Conservation (phyloP, 2,329 filamentous ascomycete genomes). For the Pyrenochaeta sp. region DNA sequence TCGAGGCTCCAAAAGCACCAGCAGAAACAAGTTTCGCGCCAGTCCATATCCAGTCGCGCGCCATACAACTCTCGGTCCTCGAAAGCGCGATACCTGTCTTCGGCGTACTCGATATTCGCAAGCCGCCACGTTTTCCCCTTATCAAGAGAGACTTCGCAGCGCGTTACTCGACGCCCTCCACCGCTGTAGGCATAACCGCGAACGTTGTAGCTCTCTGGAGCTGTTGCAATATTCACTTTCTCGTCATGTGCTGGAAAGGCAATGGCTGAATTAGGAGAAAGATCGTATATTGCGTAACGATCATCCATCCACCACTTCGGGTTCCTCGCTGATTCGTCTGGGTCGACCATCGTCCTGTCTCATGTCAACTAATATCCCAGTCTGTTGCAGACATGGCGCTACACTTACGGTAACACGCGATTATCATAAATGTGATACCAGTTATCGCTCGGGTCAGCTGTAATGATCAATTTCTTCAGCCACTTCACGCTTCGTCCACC, state of each 20-base stretch:
- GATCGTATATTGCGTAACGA: slow-evolving; percentile 89
- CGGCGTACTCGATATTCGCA: slow-evolving; percentile 80
- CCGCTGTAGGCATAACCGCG: slow-evolving; percentile 89
- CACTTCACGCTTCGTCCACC: slow-evolving; percentile 94
- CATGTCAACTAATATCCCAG: slow-evolving; percentile 4
- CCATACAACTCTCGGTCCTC: slow-evolving; percentile 74
- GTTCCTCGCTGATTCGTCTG: slow-evolving; percentile 78
- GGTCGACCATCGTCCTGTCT: slow-evolving; percentile 75
- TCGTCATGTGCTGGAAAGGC: slow-evolving; percentile 84
- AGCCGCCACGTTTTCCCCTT: slow-evolving; percentile 82
- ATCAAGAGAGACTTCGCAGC: slow-evolving; percentile 84
- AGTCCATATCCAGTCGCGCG: slow-evolving; percentile 79
- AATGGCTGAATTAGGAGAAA: slow-evolving; percentile 85
- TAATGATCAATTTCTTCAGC: slow-evolving; percentile 83
- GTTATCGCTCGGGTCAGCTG: slow-evolving; percentile 81
- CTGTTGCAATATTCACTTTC: slow-evolving; percentile 61
- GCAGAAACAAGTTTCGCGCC: slow-evolving; percentile 83
- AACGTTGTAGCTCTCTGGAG: slow-evolving; percentile 67
- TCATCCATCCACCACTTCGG: slow-evolving; percentile 87
- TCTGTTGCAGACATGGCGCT: not conserved
- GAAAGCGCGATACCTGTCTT: slow-evolving; percentile 80
- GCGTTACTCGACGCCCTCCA: slow-evolving; percentile 81
- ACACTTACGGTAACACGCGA: slow-evolving; percentile 74
- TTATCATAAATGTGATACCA: slow-evolving; percentile 98
- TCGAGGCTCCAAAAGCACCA: slow-evolving; percentile 92